Evolutionary conservation across 331 rosid species (phyloP).

Genomic region (Saraca asoca): DNA sequence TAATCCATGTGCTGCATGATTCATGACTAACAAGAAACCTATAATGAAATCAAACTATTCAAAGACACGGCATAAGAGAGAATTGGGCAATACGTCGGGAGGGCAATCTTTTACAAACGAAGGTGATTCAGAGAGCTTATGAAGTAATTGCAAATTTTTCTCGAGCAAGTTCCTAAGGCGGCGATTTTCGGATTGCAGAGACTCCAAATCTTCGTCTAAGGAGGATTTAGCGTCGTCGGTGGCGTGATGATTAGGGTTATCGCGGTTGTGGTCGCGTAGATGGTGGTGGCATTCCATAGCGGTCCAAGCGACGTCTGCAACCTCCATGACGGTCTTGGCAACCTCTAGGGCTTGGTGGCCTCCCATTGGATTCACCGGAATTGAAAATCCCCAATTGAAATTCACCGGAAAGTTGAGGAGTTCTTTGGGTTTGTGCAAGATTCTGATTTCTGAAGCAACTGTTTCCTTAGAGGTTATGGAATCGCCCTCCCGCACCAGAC

Average conservation of each 20-base stretch:
- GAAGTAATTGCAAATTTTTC: constrained; percentile 68
- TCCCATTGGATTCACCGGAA: constrained; percentile 36
- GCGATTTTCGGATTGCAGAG: constrained; percentile 72
- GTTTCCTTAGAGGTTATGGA: too few relatives aligned
- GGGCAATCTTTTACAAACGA: constrained; percentile 66
- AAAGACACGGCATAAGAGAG: background rate
- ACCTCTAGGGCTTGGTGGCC: constrained; percentile 63
- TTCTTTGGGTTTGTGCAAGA: too few relatives aligned
- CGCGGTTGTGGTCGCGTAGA: constrained; percentile 33
- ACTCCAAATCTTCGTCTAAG: constrained; percentile 48
- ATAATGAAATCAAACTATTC: constrained; percentile 1
- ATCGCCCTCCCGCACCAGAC: too few relatives aligned
- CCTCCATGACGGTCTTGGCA: constrained; percentile 90
- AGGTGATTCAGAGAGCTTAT: constrained; percentile 69
- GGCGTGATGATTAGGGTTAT: background rate
- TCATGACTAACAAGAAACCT: too few relatives aligned
- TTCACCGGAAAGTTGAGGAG: too few relatives aligned
- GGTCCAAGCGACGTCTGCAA: constrained; percentile 88
- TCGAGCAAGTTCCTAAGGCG: constrained; percentile 70
- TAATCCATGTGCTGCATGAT: background rate
- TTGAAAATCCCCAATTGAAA: too few relatives aligned
- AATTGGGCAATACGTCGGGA: constrained; percentile 45
- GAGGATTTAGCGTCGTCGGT: constrained; percentile 22
- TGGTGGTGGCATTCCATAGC: constrained; percentile 75
- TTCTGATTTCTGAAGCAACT: too few relatives aligned